phyloP scores from a whole-genome alignment of 345 rosid species.

The Turnera subulata region DNA sequence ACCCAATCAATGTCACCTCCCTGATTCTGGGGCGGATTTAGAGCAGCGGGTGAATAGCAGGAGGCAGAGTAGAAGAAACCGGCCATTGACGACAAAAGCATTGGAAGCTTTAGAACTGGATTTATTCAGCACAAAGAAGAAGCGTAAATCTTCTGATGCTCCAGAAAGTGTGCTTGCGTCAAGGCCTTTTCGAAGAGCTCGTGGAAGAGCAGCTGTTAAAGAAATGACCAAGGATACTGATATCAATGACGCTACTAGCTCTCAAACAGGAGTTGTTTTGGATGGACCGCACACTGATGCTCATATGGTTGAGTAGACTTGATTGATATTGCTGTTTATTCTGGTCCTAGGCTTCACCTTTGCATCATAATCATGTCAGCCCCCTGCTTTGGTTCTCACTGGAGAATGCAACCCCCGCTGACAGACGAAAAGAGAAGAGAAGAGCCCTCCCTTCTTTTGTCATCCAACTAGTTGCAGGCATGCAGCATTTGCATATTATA shows the following conservation, averaged over 20 bases:
- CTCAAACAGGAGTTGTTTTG: not conserved
- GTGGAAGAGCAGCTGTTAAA: not conserved
- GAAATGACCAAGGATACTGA: not conserved
- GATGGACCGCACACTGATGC: no score
- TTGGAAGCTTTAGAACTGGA: conserved; percentile 56
- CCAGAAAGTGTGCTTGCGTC: conserved; percentile 2
- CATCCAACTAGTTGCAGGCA: no score
- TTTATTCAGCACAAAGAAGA: conserved; percentile 31
- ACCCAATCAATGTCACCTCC: conserved; percentile 14
- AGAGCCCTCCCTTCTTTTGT: no score
- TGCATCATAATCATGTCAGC: not conserved
- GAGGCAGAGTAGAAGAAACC: conserved; percentile 52
- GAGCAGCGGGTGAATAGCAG: conserved; percentile 28
- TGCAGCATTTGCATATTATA: no score
- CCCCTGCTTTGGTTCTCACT: not conserved
- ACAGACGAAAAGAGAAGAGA: no score
- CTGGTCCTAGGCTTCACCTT: not conserved
- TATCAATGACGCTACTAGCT: not conserved
- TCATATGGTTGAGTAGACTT: not conserved
- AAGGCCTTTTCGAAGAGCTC: conserved; percentile 25
- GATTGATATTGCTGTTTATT: not conserved
- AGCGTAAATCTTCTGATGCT: conserved; percentile 28
- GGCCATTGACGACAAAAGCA: conserved; percentile 51
- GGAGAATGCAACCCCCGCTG: no score
- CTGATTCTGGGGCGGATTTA: conserved; percentile 2